Percentiles rank a stretch among this genome's conserved stretches.
Conservation (phyloP, 768 basidiomycete species). For the Mrakia hoshinonis region DNA sequence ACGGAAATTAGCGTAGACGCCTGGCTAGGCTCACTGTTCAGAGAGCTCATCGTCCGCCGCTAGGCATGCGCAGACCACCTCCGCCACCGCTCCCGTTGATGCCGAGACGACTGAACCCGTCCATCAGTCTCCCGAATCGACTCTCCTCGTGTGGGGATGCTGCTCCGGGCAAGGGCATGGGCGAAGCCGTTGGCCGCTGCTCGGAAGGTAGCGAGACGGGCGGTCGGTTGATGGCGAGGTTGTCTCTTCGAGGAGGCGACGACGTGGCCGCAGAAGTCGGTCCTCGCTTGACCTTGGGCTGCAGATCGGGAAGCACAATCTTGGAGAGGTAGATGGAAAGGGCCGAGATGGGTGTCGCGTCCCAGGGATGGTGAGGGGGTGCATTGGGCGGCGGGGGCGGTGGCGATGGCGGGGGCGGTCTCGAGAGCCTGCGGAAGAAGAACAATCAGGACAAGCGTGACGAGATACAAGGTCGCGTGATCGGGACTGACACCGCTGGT, state of each 20-base stretch:
- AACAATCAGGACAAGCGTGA: too few species aligned
- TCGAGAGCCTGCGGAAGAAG: slow-evolving; percentile 2
- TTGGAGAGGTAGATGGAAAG: slow-evolving; percentile 24
- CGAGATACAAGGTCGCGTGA: neutral
- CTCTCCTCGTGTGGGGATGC: neutral
- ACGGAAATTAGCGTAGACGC: too few species aligned
- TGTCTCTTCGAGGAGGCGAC: neutral
- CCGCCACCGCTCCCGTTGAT: neutral
- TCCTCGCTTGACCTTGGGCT: slow-evolving; percentile 10
- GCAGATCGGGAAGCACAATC: slow-evolving; percentile 18
- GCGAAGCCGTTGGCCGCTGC: neutral
- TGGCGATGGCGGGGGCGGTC: neutral
- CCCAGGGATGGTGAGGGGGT: slow-evolving; percentile 10
- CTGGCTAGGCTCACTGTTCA: too few species aligned
- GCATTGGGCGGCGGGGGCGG: neutral
- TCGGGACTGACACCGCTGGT: neutral
- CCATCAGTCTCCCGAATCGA: slow-evolving; percentile 3
- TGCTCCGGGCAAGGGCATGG: neutral
- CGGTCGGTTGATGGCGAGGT: too few species aligned
- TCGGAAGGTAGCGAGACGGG: neutral
- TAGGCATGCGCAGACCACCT: neutral
- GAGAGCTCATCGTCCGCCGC: too few species aligned
- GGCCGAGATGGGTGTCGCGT: neutral
- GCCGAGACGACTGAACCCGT: slow-evolving; percentile 4
- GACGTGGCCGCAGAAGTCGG: neutral